Evolutionary conservation across 1,284 basidiomycete genomes (phyloP), one percentile per base, ranked within the genome.

Genomic region (Sphagnurus paluster): DNA sequence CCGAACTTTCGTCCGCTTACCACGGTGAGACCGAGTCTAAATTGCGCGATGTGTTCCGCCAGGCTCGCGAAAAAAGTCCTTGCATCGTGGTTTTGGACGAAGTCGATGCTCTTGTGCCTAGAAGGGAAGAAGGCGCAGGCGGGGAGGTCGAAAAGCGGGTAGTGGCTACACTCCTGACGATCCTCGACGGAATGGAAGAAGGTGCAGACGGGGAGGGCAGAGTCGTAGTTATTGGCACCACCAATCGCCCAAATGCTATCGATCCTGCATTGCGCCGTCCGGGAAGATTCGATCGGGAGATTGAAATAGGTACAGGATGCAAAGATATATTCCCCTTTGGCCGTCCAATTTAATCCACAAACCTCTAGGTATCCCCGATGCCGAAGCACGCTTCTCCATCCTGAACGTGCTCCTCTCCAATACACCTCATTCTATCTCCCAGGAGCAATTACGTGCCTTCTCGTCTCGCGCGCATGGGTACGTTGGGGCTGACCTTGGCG

Each of bases 1-100:
- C 97, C 2, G 94, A 98, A 63, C 81, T 99, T 13, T 92, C 90
- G 0, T 93, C 91, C 10, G 91, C 93, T 0, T 98, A 92, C 61
- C 96, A 98, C 59, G 96, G 96, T 33, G 96, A 99, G 71, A 98
- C 95, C 1, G 96, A 99, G 64, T 83, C 90, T 3, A 84, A 87
- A 50, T 75, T 99, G 14, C 83, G 96, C 14, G 87, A 87, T 17
- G 86, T 99, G 0, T 99, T 99, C 64, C 79, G 78, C 20, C 84
- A 93, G 56, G 97, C 97, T 0, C 79, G 83, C 41, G 71, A 76
- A 28, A 82, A 86, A 56, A 87, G 84, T 52, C 95, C 96, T 0
- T 94, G 90, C 57, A 93, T 99, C 54, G 82, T 99, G 41, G 87
- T 99, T 23, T 75, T 99, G 34, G 97, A 99, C 61, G 97, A 99